Evolutionary conservation across 2,329 filamentous ascomycete species (phyloP).

Genomic region (Neophaeococcomyces aloes): DNA sequence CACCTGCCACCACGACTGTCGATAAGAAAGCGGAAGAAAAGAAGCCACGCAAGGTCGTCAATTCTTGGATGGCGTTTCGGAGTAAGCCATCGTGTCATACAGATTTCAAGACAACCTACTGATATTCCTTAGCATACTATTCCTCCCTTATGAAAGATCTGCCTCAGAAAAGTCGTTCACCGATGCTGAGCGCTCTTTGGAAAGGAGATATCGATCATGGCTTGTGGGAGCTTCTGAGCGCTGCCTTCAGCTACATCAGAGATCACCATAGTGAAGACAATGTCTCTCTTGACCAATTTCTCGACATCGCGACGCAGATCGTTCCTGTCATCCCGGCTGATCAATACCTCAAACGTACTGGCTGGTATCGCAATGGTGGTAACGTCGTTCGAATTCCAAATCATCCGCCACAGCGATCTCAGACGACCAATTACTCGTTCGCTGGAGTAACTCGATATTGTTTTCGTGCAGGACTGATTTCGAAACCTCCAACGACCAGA

Average conservation of each 20-base stretch:
- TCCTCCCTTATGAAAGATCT: slow-evolving; percentile 35
- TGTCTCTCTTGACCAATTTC: slow-evolving; percentile 39
- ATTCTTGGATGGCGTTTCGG: slow-evolving; percentile 31
- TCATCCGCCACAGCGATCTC: slow-evolving; percentile 12
- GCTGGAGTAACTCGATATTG: slow-evolving; percentile 26
- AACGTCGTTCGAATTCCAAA: slow-evolving; percentile 23
- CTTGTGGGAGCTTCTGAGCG: slow-evolving; percentile 44
- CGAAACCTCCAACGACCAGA: not conserved
- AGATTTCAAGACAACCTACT: slow-evolving; percentile 6
- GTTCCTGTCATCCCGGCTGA: slow-evolving; percentile 39
- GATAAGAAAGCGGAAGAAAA: not conserved
- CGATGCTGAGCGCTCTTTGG: slow-evolving; percentile 42
- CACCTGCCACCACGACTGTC: not conserved
- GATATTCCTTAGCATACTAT: slow-evolving; percentile 35
- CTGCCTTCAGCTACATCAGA: slow-evolving; percentile 45
- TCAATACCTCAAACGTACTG: slow-evolving; percentile 37
- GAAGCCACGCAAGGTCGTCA: slow-evolving; percentile 18
- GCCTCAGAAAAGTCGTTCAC: slow-evolving; percentile 45
- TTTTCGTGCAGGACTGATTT: slow-evolving; percentile 24
- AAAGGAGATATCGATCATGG: slow-evolving; percentile 39
- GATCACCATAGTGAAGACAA: slow-evolving; percentile 40
- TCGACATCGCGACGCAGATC: slow-evolving; percentile 35
- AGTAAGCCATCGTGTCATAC: slow-evolving; percentile 23
- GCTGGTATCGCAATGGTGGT: slow-evolving; percentile 32
- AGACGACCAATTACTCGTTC: slow-evolving; percentile 26